Evolutionary conservation across 2,329 filamentous ascomycete species (phyloP).

Genomic region (Cytospora paraplurivora): DNA sequence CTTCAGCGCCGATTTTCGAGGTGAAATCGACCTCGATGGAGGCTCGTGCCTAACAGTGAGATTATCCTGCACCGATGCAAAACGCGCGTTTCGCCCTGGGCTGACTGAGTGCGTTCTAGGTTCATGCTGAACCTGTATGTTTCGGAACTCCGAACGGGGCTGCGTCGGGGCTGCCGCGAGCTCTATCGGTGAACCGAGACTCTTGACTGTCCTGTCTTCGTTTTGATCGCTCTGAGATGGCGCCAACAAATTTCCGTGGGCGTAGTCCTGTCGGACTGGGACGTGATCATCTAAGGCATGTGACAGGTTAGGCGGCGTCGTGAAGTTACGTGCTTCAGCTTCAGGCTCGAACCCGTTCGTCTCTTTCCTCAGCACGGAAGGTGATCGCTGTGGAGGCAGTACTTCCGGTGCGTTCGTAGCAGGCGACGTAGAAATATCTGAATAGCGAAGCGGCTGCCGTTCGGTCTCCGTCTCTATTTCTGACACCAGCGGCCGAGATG

Average conservation of each 20-base stretch:
- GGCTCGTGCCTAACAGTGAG: slow-evolving; percentile 67
- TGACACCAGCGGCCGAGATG: slow-evolving; percentile 3
- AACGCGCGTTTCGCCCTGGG: slow-evolving; percentile 69
- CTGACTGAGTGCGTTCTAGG: slow-evolving; percentile 55
- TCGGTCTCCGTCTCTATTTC: background rate
- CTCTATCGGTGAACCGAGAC: slow-evolving; percentile 5
- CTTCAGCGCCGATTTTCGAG: slow-evolving; percentile 77
- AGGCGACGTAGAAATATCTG: slow-evolving; percentile 16
- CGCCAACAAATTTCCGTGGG: slow-evolving; percentile 24
- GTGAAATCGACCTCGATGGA: slow-evolving; percentile 70
- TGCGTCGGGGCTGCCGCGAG: slow-evolving; percentile 22
- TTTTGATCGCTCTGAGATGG: slow-evolving; percentile 27
- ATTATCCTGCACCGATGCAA: slow-evolving; percentile 59
- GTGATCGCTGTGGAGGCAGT: slow-evolving; percentile 26
- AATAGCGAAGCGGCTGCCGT: background rate
- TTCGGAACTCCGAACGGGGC: slow-evolving; percentile 23
- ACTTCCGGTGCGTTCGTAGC: slow-evolving; percentile 26
- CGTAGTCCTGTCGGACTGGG: slow-evolving; percentile 38
- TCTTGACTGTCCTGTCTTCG: slow-evolving; percentile 13
- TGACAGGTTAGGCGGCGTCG: slow-evolving; percentile 32
- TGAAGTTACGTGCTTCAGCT: slow-evolving; percentile 25
- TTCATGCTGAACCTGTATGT: slow-evolving; percentile 31
- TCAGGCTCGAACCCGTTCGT: slow-evolving; percentile 34
- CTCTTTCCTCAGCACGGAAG: slow-evolving; percentile 49
- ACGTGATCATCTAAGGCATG: slow-evolving; percentile 42